Conservation (phyloP, 1,139 yeast species). For the Yamadazyma kanchanaburiensis region DNA sequence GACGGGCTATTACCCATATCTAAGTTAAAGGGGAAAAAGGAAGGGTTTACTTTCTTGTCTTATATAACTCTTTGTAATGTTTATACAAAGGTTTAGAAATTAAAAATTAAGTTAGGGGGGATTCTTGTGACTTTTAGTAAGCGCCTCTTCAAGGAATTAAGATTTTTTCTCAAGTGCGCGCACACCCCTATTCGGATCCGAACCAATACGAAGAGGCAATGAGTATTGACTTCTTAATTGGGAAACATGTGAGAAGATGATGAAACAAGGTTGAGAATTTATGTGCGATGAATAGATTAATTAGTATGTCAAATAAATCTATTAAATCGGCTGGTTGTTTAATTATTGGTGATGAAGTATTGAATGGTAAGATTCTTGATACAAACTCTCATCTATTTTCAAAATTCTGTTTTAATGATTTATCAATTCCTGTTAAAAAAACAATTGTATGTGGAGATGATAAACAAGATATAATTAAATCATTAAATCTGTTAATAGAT, state of each 20-base stretch:
- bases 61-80: too few relatives aligned
- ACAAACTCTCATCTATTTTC: slow-evolving; percentile 75
- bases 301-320: slow-evolving; percentile 2
- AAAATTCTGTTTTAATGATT: slow-evolving; percentile 54
- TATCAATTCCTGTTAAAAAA: slow-evolving; percentile 54
- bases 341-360: slow-evolving; percentile 84
- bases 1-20: slow-evolving; percentile 69
- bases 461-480: slow-evolving; percentile 55
- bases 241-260: too few relatives aligned
- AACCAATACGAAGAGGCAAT: too few relatives aligned
- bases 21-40: too few relatives aligned
- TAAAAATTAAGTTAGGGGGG: too few relatives aligned
- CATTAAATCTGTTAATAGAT: slow-evolving; percentile 43
- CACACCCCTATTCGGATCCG: too few relatives aligned
- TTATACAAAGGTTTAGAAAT: too few relatives aligned
- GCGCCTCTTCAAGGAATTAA: too few relatives aligned
- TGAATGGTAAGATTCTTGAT: slow-evolving; percentile 83
- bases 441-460: slow-evolving; percentile 79
- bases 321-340: slow-evolving; percentile 41
- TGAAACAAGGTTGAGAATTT: slow-evolving; percentile 1
- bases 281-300: slow-evolving; percentile 1
- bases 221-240: too few relatives aligned
- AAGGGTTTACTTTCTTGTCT: too few relatives aligned
- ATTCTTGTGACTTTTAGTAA: too few relatives aligned
- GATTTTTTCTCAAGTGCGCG: too few relatives aligned